Conservation (phyloP, 2,329 filamentous ascomycete genomes). For the Penicillium palitans region DNA sequence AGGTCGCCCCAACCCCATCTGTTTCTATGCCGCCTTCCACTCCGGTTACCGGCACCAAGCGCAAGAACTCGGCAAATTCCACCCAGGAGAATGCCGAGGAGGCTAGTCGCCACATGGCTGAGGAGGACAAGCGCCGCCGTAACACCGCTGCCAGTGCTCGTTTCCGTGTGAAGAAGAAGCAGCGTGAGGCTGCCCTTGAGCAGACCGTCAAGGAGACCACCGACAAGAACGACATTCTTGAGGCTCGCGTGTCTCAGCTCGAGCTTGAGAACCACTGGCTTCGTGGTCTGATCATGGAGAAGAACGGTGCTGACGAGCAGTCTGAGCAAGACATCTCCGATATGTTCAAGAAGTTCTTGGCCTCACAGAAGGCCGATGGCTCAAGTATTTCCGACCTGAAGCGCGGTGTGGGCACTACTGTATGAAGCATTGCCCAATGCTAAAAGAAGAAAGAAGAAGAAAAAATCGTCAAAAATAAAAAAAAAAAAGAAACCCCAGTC, state of each 20-base stretch:
- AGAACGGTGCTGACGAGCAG: conserved; percentile 56
- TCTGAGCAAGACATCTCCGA: conserved; percentile 49
- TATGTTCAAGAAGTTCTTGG: conserved; percentile 45
- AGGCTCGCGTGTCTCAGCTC: conserved; percentile 71
- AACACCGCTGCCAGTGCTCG: conserved; percentile 90
- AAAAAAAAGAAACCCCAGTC: conserved; percentile 19
- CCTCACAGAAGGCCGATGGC: conserved; percentile 34
- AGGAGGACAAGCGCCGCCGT: conserved; percentile 86
- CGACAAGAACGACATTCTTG: conserved; percentile 73
- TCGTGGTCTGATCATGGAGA: conserved; percentile 76
- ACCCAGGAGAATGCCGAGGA: conserved; percentile 62
- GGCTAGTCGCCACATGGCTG: conserved; percentile 70
- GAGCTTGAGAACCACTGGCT: conserved; percentile 82
- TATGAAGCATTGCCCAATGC: conserved; percentile 5
- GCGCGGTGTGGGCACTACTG: conserved; percentile 35
- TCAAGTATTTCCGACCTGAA: conserved; percentile 35
- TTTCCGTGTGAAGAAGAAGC: conserved; percentile 95
- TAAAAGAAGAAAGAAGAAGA: conserved; percentile 18
- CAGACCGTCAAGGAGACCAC: conserved; percentile 78
- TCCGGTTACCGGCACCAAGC: conserved; percentile 33
- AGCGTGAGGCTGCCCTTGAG: conserved; percentile 82
- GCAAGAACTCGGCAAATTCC: conserved; percentile 40
- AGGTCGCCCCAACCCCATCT: conserved; percentile 21
- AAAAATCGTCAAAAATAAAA: conserved; percentile 5
- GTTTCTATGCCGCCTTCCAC: conserved; percentile 15